These are phyloP conservation scores for Ogataea angusta DNA, from an alignment of 805 yeast species.

Conservation along the genomic window DNA sequence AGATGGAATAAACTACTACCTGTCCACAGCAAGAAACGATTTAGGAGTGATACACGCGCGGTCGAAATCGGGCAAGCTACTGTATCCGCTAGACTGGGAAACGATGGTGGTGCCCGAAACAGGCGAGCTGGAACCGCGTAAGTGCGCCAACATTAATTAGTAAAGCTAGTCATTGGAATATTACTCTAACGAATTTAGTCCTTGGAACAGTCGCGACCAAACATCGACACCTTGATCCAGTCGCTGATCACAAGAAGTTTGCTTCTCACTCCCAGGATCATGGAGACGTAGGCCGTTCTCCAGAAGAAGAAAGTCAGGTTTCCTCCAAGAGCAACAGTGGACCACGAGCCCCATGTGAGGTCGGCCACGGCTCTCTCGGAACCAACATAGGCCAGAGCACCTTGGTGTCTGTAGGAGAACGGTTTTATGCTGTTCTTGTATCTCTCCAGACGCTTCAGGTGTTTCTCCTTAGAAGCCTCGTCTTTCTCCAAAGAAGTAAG, in stretches of 20 bases:
- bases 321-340: slow-evolving; percentile 78
- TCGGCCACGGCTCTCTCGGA: slow-evolving; percentile 91
- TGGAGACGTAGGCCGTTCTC: slow-evolving; percentile 89
- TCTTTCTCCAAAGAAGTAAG: slow-evolving; percentile 39
- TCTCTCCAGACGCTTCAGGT: slow-evolving; percentile 42
- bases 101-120: slow-evolving; percentile 79
- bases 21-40: slow-evolving; percentile 86
- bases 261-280: slow-evolving; percentile 86
- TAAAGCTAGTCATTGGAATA: slow-evolving; percentile 5
- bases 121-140: slow-evolving; percentile 74
- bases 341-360: slow-evolving; percentile 74
- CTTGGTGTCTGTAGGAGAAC: slow-evolving; percentile 81
- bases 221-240: slow-evolving; percentile 81
- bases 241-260: slow-evolving; percentile 81
- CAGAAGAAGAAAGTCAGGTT: slow-evolving; percentile 84
- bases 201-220: slow-evolving; percentile 91
- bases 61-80: slow-evolving; percentile 62
- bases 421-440: slow-evolving; percentile 45
- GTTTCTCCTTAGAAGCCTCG: slow-evolving; percentile 41
- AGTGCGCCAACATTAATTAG: slow-evolving; percentile 66
- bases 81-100: slow-evolving; percentile 95
- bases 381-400: slow-evolving; percentile 91
- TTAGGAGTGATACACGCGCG: slow-evolving; percentile 91
- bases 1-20: slow-evolving; percentile 87
- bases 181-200: slow-evolving; percentile 39